Base-by-base conservation (phyloP, 2,329 filamentous ascomycete genomes). In the Furcasterigmium sp. region DNA sequence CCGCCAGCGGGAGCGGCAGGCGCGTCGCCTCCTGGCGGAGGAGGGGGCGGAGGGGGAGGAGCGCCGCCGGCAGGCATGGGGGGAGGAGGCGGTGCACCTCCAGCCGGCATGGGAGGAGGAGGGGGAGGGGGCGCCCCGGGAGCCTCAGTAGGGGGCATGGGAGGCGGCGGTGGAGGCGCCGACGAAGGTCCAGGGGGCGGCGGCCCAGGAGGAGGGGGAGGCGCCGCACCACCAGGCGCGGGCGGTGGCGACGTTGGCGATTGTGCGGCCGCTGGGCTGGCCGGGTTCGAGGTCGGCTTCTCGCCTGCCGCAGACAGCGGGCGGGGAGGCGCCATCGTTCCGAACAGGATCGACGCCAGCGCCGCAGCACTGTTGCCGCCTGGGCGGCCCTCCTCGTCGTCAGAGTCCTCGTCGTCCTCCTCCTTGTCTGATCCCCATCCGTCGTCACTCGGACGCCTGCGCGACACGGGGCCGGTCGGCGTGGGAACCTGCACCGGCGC, bases 271-370 rank as follows among this genome's bases (percentile, higher is more conserved):
- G 60, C 56, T 30, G 71, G 63, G 44, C 67, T 68, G 10, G 57
- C 50, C 2, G 62, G 56, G 9, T 62, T 63, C 6, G 64, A 66
- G 15, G 69, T 59, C 8, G 71, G 71, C 54, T 87, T 86, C 51
- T 86, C 82, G 43, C 87, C 89, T 62, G 87, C 82, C 7, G 89
- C 85, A 17, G 88, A 94, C 36, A 96, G 68, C 23, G 91, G 91
- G 41, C 91, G 82, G 13, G 93, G 91, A 30, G 93, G 91, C 9
- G 80, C 91, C 91, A 98, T 97, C 41, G 91, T 95, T 46, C 93
- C 91, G 61, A 98, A 98, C 17, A 98, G 76, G 47, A 96, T 93
- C 7, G 88, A 95, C 14, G 93, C 93, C 29, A 98, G 79, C 55
- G 95, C 88, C 47, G 94, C 93, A 39, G 93, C 93, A 53, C 82